A percentile compares a stretch with the other conserved stretches of the same genome.
Evolutionary conservation across 139 green algal genomes (phyloP).

Genomic region (Monoraphidium neglectum): DNA sequence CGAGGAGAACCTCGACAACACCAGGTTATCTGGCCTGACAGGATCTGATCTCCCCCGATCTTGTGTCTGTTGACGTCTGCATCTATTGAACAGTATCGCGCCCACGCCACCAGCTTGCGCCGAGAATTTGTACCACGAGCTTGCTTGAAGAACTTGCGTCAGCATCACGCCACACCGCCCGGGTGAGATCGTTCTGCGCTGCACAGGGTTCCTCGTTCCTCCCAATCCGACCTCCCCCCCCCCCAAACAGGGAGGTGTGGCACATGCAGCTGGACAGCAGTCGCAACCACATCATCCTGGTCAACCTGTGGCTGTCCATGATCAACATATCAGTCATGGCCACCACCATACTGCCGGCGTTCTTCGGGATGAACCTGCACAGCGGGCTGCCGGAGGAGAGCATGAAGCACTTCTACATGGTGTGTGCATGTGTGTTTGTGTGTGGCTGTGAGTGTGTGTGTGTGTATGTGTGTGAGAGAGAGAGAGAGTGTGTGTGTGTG

Average conservation of each 20-base stretch:
- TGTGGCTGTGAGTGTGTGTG: too few relatives aligned
- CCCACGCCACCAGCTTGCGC: too few relatives aligned
- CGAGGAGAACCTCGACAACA: conserved; percentile 53
- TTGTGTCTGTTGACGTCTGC: too few relatives aligned
- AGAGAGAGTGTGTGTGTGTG: too few relatives aligned
- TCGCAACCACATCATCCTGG: conserved; percentile 64
- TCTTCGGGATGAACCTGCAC: conserved; percentile 63
- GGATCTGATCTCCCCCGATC: background rate
- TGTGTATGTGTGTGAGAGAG: too few relatives aligned
- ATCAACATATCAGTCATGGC: conserved; percentile 48
- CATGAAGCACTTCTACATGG: conserved; percentile 13
- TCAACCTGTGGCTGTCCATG: conserved; percentile 55
- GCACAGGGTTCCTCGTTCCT: too few relatives aligned
- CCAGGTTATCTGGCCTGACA: conserved; percentile 25
- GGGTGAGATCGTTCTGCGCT: too few relatives aligned
- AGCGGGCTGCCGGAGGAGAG: conserved; percentile 29
- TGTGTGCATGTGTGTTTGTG: too few relatives aligned
- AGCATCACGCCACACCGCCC: too few relatives aligned
- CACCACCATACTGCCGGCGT: conserved; percentile 31
- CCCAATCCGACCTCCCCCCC: background rate
- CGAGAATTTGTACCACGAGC: too few relatives aligned
- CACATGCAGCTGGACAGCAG: conserved; percentile 55
- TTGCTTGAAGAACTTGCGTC: too few relatives aligned
- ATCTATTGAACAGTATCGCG: too few relatives aligned
- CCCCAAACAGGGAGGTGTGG: conserved; percentile 36